Percentiles rank a stretch among this genome's conserved stretches.
These are phyloP conservation scores for Talaromyces proteolyticus DNA, from an alignment of 495 filamentous ascomycete genomes.

Conservation along the genomic window DNA sequence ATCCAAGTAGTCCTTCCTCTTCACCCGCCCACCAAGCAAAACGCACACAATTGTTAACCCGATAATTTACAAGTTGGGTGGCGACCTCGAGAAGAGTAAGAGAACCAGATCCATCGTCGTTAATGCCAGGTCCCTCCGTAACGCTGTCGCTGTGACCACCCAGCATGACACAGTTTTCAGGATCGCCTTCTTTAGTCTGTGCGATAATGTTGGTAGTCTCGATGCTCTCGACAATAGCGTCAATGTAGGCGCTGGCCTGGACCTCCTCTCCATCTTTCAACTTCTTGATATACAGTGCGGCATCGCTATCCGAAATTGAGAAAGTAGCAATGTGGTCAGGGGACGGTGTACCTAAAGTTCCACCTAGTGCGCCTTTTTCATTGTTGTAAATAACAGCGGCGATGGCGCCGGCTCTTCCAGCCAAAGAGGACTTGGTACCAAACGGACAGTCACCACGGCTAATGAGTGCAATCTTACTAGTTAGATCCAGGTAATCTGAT, in stretches of 20 bases:
- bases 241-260: slow-evolving; percentile 49
- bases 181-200: slow-evolving; percentile 54
- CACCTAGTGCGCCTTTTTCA: slow-evolving; percentile 37
- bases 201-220: slow-evolving; percentile 59
- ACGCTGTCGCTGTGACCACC: slow-evolving; percentile 68
- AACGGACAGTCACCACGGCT: slow-evolving; percentile 54
- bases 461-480: slow-evolving; percentile 50
- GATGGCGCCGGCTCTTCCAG: slow-evolving; percentile 51
- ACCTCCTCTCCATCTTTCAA: slow-evolving; percentile 40
- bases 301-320: slow-evolving; percentile 45
- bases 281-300: slow-evolving; percentile 37
- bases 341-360: slow-evolving; percentile 47
- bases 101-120: slow-evolving; percentile 62
- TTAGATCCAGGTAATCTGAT: slow-evolving; percentile 40
- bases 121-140: slow-evolving; percentile 52
- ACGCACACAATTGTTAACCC: slow-evolving; percentile 58
- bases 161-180: slow-evolving; percentile 53
- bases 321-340: slow-evolving; percentile 52
- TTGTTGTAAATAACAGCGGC: slow-evolving; percentile 60
- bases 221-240: slow-evolving; percentile 36
- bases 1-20: slow-evolving; percentile 57
- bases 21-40: slow-evolving; percentile 67
- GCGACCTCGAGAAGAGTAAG: slow-evolving; percentile 59
- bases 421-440: slow-evolving; percentile 50
- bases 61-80: slow-evolving; percentile 48